Evolutionary conservation across 140 eudicot genomes (phyloP).

Genomic region (Bidens hawaiensis): DNA sequence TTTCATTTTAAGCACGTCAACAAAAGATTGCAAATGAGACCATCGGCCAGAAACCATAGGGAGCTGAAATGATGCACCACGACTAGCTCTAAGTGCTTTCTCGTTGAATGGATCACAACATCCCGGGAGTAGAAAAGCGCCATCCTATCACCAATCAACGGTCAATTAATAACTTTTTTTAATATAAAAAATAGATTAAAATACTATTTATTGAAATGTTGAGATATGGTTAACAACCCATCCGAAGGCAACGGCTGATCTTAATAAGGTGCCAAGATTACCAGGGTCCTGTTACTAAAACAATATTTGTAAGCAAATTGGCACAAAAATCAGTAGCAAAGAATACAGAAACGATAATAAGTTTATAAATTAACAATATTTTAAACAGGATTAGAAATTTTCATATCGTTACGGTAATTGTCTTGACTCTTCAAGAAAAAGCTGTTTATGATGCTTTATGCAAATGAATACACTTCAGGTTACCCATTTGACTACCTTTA

Average conservation of each 20-base stretch:
- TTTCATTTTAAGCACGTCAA: slow-evolving; percentile 39
- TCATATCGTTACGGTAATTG: no score
- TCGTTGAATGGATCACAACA: slow-evolving; percentile 97
- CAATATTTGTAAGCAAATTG: slow-evolving; percentile 9
- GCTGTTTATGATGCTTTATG: no score
- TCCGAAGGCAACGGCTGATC: slow-evolving; percentile 90
- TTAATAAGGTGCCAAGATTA: slow-evolving; percentile 87
- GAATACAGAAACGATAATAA: no score
- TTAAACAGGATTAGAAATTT: no score
- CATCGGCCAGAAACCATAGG: slow-evolving; percentile 76
- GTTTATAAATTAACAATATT: no score
- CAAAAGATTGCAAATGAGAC: slow-evolving; percentile 48
- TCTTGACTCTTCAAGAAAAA: no score
- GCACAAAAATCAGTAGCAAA: no score
- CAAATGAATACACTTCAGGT: no score
- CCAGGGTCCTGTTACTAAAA: slow-evolving; percentile 84
- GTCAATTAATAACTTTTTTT: not conserved
- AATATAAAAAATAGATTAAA: not conserved
- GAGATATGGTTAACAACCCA: slow-evolving; percentile 52
- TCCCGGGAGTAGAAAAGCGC: slow-evolving; percentile 77
- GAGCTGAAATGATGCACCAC: slow-evolving; percentile 88
- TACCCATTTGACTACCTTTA: no score
- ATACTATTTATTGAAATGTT: not conserved
- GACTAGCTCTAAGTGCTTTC: slow-evolving; percentile 86
- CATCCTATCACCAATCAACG: slow-evolving; percentile 46